These are phyloP conservation scores for Talaromyces marneffei DNA, from an alignment of 2,329 filamentous ascomycete genomes.

Conservation along the genomic window DNA sequence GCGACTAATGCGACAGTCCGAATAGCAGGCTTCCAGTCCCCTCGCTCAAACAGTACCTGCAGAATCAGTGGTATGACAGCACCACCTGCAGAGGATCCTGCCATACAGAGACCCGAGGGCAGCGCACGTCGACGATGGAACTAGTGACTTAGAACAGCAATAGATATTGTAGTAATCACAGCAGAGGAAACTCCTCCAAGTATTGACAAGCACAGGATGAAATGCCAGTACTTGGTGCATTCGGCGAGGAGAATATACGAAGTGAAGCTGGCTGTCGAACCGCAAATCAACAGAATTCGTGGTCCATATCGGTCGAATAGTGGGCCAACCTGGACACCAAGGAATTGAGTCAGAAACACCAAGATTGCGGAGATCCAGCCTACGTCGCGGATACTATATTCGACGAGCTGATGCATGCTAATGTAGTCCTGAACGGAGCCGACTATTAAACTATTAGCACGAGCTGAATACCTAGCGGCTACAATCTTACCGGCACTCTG, in stretches of 20 bases:
- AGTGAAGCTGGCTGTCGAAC: conserved; percentile 32
- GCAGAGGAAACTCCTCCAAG: conserved; percentile 33
- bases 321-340: conserved; percentile 46
- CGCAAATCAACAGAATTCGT: conserved; percentile 34
- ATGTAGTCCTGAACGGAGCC: conserved; percentile 48
- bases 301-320: conserved; percentile 47
- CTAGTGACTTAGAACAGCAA: conserved; percentile 38
- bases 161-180: conserved; percentile 32
- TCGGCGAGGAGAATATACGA: conserved; percentile 45
- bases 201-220: conserved; percentile 37
- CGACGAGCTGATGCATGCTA: conserved; percentile 39
- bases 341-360: conserved; percentile 41
- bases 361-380: conserved; percentile 48
- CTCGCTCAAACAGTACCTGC: conserved; percentile 23
- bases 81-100: conserved; percentile 35
- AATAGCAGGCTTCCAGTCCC: conserved; percentile 35
- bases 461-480: neutral
- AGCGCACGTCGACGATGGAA: conserved; percentile 34
- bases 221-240: conserved; percentile 46
- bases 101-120: conserved; percentile 38
- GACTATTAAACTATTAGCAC: conserved; percentile 24
- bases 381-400: conserved; percentile 41
- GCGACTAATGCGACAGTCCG: conserved; percentile 34
- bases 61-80: conserved; percentile 34
- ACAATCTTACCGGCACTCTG: conserved; percentile 33